Conservation (phyloP, 164 flowering plant genomes). For the Chimonanthus salicifolius region DNA sequence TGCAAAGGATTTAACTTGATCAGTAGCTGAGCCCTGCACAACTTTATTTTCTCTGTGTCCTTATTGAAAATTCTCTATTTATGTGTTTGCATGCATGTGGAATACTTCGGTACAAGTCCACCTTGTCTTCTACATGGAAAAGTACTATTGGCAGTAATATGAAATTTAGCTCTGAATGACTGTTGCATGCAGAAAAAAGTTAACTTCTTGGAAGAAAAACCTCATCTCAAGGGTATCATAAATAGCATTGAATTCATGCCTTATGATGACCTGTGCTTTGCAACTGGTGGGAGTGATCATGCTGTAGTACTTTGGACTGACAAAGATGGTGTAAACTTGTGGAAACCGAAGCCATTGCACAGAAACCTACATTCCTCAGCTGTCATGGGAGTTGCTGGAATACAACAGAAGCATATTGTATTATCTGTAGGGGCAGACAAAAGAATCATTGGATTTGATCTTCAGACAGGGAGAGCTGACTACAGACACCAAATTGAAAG, state of each 20-base stretch:
- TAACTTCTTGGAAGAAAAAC: slow-evolving; percentile 64
- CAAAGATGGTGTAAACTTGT: slow-evolving; percentile 40
- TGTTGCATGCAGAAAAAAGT: slow-evolving; percentile 31
- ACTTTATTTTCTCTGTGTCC: too few relatives aligned
- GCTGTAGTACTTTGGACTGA: slow-evolving; percentile 83
- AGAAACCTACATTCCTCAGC: slow-evolving; percentile 76
- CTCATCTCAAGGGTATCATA: slow-evolving; percentile 86
- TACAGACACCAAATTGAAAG: slow-evolving; percentile 79
- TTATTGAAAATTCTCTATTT: too few relatives aligned
- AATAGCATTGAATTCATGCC: slow-evolving; percentile 81
- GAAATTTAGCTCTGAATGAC: slow-evolving; percentile 6
- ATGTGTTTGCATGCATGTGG: too few relatives aligned
- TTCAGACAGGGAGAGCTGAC: slow-evolving; percentile 46
- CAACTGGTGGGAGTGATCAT: slow-evolving; percentile 94
- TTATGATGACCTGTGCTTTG: slow-evolving; percentile 58
- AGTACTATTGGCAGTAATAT: neutral
- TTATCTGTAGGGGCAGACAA: slow-evolving; percentile 88
- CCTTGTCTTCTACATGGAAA: neutral
- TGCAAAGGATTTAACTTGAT: too few relatives aligned
- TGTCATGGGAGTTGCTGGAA: slow-evolving; percentile 96
- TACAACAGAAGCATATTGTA: slow-evolving; percentile 63
- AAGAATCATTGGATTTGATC: slow-evolving; percentile 73
- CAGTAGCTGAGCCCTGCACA: too few relatives aligned
- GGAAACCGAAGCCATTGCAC: slow-evolving; percentile 79
- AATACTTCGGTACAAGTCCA: neutral